These are phyloP conservation scores for Penicillium corylophilum DNA, from an alignment of 2,329 filamentous ascomycete species.

Conservation along the genomic window DNA sequence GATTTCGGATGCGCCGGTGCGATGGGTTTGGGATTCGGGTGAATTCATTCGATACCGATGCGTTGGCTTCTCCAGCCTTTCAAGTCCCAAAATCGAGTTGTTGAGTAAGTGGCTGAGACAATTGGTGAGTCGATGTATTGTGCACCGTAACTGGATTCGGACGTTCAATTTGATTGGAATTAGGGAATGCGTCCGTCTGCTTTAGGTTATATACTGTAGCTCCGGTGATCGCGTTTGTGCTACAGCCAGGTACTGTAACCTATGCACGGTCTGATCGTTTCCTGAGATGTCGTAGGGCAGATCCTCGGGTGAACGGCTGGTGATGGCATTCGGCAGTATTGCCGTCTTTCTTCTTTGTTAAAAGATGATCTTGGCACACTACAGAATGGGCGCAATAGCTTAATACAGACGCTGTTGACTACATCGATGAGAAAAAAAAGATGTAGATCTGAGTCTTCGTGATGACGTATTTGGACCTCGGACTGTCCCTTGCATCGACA, in stretches of 20 bases:
- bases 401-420: too few species aligned
- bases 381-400: neutral
- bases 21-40: neutral
- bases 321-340: neutral
- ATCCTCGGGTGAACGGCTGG: neutral
- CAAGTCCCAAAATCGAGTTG: neutral
- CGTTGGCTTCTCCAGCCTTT: neutral
- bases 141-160: neutral
- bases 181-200: neutral
- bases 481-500: neutral
- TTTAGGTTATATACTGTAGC: neutral
- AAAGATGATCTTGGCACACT: neutral
- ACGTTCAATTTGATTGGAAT: neutral
- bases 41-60: neutral
- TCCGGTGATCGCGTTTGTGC: neutral
- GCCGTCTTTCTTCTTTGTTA: too few species aligned
- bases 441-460: neutral
- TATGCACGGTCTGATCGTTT: neutral
- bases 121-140: neutral
- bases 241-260: neutral
- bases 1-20: neutral
- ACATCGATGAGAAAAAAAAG: too few species aligned
- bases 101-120: neutral
- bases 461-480: neutral
- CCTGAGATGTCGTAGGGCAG: neutral